A percentile compares a stretch with the other conserved stretches of the same genome.
phyloP scores from a whole-genome alignment of 805 yeast species.

The Candida easanensis region DNA sequence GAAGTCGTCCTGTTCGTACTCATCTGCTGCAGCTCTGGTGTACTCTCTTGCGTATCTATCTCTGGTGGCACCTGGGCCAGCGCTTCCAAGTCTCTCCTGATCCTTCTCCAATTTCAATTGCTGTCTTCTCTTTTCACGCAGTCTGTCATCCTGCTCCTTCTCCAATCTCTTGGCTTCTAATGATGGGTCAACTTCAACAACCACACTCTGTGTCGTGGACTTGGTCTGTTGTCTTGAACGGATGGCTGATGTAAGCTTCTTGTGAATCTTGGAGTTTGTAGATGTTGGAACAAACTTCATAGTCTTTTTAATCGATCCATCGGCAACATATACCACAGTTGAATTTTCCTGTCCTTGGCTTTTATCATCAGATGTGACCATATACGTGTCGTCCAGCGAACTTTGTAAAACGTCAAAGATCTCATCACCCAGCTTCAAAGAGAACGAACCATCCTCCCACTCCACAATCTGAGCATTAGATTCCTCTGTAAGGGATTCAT shows the following conservation, averaged over 20 bases:
- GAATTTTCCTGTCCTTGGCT: not conserved
- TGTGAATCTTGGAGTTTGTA: constrained; percentile 80
- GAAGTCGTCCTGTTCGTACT: constrained; percentile 35
- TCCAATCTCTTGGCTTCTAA: constrained; percentile 64
- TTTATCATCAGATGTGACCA: constrained; percentile 51
- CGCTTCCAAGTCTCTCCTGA: constrained; percentile 55
- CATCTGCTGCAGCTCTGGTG: constrained; percentile 29
- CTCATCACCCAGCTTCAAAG: constrained; percentile 85
- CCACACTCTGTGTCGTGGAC: constrained; percentile 37
- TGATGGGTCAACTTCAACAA: constrained; percentile 60
- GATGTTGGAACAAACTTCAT: constrained; percentile 87
- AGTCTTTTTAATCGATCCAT: constrained; percentile 59
- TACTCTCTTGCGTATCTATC: constrained; percentile 12
- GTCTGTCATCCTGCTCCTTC: constrained; percentile 59
- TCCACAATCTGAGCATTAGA: constrained; percentile 86
- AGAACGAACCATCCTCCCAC: constrained; percentile 91
- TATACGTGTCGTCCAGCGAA: constrained; percentile 65
- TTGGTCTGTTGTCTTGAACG: constrained; percentile 34
- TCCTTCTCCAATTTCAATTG: constrained; percentile 50
- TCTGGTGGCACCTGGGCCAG: constrained; percentile 30
- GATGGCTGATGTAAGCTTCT: constrained; percentile 70
- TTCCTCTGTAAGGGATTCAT: constrained; percentile 63
- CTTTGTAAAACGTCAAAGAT: constrained; percentile 72
- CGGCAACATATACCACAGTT: constrained; percentile 31
- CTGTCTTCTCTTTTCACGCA: constrained; percentile 65